Evolutionary conservation across 2,329 filamentous ascomycete genomes (phyloP), one percentile per base, ranked within the genome.

Genomic region (Rachicladosporium sp.): DNA sequence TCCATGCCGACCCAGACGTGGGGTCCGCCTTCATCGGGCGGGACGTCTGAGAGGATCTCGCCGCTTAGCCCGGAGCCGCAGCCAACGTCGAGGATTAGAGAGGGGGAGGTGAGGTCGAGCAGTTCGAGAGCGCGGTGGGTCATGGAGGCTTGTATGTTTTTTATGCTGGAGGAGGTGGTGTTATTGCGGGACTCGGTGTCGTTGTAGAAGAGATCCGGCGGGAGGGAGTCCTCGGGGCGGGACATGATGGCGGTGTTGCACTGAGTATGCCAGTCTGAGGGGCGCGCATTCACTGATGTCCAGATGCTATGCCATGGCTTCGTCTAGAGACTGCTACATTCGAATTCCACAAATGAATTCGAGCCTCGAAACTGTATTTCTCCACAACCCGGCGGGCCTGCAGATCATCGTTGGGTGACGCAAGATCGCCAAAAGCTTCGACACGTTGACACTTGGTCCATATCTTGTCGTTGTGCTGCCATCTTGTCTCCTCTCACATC

Each of bases 1-100:
- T 98, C 91, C 82, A 96, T 89, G 43, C 91, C 91, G n/a, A 96
- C 70, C 91, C 91, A 98, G 1, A 80, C 79, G 65, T 98, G 91
- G 3, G 87, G 86, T 0, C 87, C 87, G 40, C 83, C 83, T 43
- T 86, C 78, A 8, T 79, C 73, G 2, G 74, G 69, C 0, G 71
- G 62, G 1, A 81, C 66, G n/a, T 77, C 69, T 9, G 85, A 87
- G 34, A 98, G 75, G 43, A 96, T 95, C 60, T 95, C 88, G 57
- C 91, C 91, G 0, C 85, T 93, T 13, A 98, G 77, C 10, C 91
- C 91, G 50, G 84, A 93, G 55, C 91, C 91, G 63, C 91, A 96
- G 60, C 91, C 91, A n/a, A 96, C 68, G 59, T 98, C 91, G 58
- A 98, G 84, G 57, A 98, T 88, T 38, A 96, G 66, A 4, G 86